Percentiles rank a stretch among this genome's conserved stretches.
Conservation (phyloP, 2,329 filamentous ascomycete species). For the Chaetomiaceae sp. region DNA sequence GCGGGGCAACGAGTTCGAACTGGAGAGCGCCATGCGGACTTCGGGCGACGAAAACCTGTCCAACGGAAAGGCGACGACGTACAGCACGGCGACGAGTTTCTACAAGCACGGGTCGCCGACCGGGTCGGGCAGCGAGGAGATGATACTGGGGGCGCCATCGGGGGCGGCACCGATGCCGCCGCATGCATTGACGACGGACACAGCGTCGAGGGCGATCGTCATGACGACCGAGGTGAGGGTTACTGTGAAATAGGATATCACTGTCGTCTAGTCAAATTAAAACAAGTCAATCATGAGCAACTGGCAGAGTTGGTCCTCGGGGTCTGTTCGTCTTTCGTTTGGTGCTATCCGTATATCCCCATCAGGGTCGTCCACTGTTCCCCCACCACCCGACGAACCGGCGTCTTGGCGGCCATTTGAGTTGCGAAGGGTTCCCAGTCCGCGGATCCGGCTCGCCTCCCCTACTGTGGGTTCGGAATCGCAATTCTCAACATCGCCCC, state of each 20-base stretch:
- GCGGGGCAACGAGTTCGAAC: neutral
- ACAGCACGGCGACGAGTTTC: slow-evolving; percentile 9
- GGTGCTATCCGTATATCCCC: neutral
- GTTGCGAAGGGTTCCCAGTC: neutral
- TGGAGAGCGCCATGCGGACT: neutral
- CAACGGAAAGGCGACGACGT: neutral
- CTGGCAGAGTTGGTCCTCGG: no score
- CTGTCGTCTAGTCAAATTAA: no score
- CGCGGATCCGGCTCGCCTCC: neutral
- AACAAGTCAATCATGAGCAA: no score
- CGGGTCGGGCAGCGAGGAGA: slow-evolving; percentile 11
- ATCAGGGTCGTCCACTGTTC: no score
- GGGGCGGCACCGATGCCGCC: neutral
- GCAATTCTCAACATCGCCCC: neutral
- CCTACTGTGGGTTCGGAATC: neutral
- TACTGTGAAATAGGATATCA: slow-evolving; percentile 6
- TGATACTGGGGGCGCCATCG: slow-evolving; percentile 4
- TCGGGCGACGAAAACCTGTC: slow-evolving; percentile 1
- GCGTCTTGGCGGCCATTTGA: neutral
- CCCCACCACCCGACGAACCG: neutral
- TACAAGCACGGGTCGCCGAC: slow-evolving; percentile 11
- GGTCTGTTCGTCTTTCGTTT: no score
- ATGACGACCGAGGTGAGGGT: slow-evolving; percentile 15
- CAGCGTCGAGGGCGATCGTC: slow-evolving; percentile 5
- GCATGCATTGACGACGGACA: neutral